A percentile compares a stretch with the other conserved stretches of the same genome.
phyloP scores from a whole-genome alignment of 495 filamentous ascomycete species.

The Venustampulla echinocandica region DNA sequence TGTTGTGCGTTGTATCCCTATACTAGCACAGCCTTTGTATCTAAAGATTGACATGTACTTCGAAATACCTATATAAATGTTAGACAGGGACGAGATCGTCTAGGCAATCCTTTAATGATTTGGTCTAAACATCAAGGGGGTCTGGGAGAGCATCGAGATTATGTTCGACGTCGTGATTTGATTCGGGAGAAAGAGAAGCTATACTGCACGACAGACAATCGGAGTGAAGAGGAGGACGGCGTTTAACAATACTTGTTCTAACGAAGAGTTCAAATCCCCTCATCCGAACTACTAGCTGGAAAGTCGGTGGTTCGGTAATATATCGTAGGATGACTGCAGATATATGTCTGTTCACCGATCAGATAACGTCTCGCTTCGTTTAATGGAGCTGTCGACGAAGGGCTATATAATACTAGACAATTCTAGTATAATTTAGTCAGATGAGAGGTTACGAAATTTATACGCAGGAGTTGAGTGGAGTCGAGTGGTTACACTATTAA shows the following conservation, averaged over 20 bases:
- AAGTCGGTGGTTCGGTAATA: neutral
- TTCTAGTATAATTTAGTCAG: too few relatives aligned
- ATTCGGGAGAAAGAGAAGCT: conserved; percentile 4
- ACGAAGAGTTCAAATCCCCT: conserved; percentile 1
- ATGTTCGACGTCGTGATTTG: conserved; percentile 13
- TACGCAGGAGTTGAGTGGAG: too few relatives aligned
- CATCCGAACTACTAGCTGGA: neutral
- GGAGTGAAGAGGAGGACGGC: neutral
- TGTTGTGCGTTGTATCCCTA: conserved; percentile 2
- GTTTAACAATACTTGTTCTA: neutral
- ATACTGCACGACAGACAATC: neutral
- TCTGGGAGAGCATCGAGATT: conserved; percentile 9
- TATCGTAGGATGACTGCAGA: conserved; percentile 7
- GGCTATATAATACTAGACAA: conserved; percentile 4
- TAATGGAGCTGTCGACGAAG: conserved; percentile 1
- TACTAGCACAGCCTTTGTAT: conserved; percentile 10
- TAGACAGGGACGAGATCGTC: conserved; percentile 6
- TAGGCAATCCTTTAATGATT: conserved; percentile 14
- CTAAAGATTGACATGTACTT: conserved; percentile 18
- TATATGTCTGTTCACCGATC: conserved; percentile 5
- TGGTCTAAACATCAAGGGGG: conserved; percentile 16
- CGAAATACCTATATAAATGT: conserved; percentile 17
- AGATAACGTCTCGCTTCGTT: conserved; percentile 9
- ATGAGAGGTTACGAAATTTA: too few relatives aligned
- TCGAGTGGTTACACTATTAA: too few relatives aligned